Conservation (phyloP, 169 alveolate species). For the Plasmodium knowlesi region DNA sequence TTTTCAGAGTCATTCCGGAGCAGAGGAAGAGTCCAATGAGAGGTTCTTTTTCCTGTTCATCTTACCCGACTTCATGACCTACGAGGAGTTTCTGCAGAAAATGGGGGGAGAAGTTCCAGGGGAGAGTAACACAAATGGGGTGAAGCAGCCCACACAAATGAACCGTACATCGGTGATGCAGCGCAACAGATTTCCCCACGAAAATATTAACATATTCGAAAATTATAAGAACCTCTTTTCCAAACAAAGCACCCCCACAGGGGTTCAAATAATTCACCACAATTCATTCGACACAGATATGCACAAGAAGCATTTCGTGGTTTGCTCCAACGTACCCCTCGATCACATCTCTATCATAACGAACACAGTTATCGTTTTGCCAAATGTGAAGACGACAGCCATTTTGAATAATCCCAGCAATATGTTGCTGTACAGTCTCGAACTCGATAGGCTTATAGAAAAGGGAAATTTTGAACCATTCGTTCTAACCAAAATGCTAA, state of each 20-base stretch:
- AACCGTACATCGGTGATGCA: neutral
- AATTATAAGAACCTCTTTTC: conserved; percentile 73
- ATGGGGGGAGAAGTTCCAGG: neutral
- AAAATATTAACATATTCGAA: conserved; percentile 50
- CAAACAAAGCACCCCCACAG: conserved; percentile 10
- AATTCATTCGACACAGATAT: conserved; percentile 37
- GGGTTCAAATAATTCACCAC: conserved; percentile 29
- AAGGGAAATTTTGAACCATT: conserved; percentile 79
- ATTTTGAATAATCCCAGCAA: conserved; percentile 48
- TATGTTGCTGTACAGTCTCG: conserved; percentile 75
- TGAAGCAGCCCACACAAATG: neutral
- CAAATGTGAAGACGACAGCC: conserved; percentile 59
- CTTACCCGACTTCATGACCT: conserved; percentile 53
- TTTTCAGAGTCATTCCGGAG: conserved; percentile 30
- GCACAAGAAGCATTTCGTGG: conserved; percentile 68
- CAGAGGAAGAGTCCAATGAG: conserved; percentile 20
- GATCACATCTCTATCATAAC: conserved; percentile 78
- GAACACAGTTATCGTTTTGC: conserved; percentile 74
- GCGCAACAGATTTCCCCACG: neutral
- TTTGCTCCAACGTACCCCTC: conserved; percentile 74
- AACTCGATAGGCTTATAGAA: conserved; percentile 77
- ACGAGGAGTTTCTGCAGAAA: conserved; percentile 24
- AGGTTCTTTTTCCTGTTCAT: conserved; percentile 51
- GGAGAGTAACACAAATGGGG: neutral
- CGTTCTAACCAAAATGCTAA: conserved; percentile 80